phyloP scores from a whole-genome alignment of 805 yeast genomes.

The Candida nanaspora region DNA sequence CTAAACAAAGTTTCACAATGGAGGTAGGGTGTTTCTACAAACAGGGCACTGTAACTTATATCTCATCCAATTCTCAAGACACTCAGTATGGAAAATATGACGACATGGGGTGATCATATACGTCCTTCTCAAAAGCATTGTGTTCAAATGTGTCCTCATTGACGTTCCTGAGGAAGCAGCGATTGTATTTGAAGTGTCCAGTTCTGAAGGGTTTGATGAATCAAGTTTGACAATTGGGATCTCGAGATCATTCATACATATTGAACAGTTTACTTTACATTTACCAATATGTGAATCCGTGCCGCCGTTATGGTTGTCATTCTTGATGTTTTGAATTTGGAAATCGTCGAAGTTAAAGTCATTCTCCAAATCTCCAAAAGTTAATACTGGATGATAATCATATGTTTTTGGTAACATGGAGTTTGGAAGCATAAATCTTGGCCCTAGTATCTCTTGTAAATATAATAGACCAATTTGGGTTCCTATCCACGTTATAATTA shows the following conservation, averaged over 20 bases:
- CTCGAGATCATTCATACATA: slow-evolving; percentile 79
- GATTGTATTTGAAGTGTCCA: too few species aligned
- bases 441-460: slow-evolving; percentile 63
- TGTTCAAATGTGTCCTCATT: slow-evolving; percentile 3
- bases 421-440: slow-evolving; percentile 78
- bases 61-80: slow-evolving; percentile 90
- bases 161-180: not conserved
- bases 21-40: slow-evolving; percentile 81
- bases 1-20: too few species aligned
- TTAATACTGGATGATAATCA: slow-evolving; percentile 69
- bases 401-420: slow-evolving; percentile 73
- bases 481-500: slow-evolving; percentile 47
- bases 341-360: slow-evolving; percentile 46
- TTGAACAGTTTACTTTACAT: slow-evolving; percentile 71
- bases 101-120: slow-evolving; percentile 89
- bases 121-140: slow-evolving; percentile 28
- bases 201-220: too few species aligned
- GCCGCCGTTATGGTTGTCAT: slow-evolving; percentile 12
- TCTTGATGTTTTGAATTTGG: slow-evolving; percentile 24
- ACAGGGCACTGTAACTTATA: slow-evolving; percentile 91
- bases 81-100: slow-evolving; percentile 84
- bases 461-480: slow-evolving; percentile 52
- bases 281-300: slow-evolving; percentile 28
- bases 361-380: slow-evolving; percentile 51
- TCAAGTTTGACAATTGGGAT: slow-evolving; percentile 44